Base-by-base conservation (phyloP, 371 early-diverging fungal genomes). In the Mucor sp. region DNA sequence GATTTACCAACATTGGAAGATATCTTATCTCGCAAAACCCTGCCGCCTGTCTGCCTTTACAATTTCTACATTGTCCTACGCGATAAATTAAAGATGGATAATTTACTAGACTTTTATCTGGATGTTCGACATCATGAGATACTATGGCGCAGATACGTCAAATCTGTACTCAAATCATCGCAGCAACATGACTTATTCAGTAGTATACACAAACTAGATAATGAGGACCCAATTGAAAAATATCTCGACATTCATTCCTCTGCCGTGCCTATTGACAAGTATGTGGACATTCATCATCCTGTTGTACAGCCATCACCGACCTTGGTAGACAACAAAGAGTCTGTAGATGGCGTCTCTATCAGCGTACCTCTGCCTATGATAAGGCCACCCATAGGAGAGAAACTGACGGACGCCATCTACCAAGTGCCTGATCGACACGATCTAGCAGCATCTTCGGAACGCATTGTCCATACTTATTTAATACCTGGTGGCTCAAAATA, bases 1-100 rank as follows among this genome's bases (percentile, higher is more conserved):
- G 71, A 69, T 47, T 62, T 89, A 56, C 90, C 90, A 15, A 85
- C 84, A 2, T 64, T 90, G 21, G 83, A 88, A 66, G 82, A 87
- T 66, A 87, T 90, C 6, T 72, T 90, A 6, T 68, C 75, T 30
- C 80, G 90, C 44, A 85, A 86, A 69, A 89, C 89, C 2, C 64
- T 79, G 14, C 90, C 90, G 14, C 90, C 90, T 3, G 86, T 90
- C 1, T 90, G 89, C 71, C 70, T 90, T 7, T 90, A 85, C 65
- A 89, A 89, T 59, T 86, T 83, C 61, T 90, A 90, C 62, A 76
- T 89, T 35, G 80, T 85, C 61, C 83, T 90, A 84, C 79, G 89
- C 33, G 89, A 90, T 65, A 69, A 80, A 41, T 77, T 87, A 15
- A 79, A 78, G 50, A 81, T 84, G 65, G 86, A 84, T 44, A 87